Evolutionary conservation across 495 filamentous ascomycete species (phyloP), one percentile per base, ranked within the genome.

Genomic region (Podospora didyma): DNA sequence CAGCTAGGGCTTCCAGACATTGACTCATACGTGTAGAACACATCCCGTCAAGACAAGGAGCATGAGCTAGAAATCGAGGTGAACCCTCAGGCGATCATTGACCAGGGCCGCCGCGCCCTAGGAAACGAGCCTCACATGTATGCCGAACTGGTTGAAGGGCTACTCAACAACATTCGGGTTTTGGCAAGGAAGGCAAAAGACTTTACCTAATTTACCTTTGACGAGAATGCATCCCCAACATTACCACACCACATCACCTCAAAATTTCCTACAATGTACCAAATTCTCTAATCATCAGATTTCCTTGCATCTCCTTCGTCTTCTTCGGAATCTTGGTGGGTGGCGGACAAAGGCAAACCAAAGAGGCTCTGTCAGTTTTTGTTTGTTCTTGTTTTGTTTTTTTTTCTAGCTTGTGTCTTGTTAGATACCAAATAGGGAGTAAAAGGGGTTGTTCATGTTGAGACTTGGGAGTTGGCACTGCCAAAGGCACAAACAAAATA

Each of bases 51-150:
- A 63, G 62, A 87, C 10, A 93, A 92, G 60, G 86, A 90, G 54
- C 90, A 96, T 66, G 92, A 97, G 67, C 81, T 96, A 9, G 92
- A 97, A 65, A 78, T 97, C 41, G 92, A 97, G 71, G 65, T 96
- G 7, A 86, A 86, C 12, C 81, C 85, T 0, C 75, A 72, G 5
- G 82, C 82, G 44, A 64, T 96, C 19, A 79, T 86, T 34, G 81
- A 86, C 47, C 89, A 95, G 56, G 89, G 89, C 3, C 73, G 77
- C 16, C 73, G 84, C 46, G 83, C 83, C 41, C 75, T 74, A 61
- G 63, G 72, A 1, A 74, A 75, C 1, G 74, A 88, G 58, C 79
- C 79, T 2, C 86, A 88, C 62, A 78, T 84, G 51, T 96, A 92
- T 63, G 77, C 85, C 42, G 81, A 88, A 7, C 64, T 96, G 11